phyloP scores from a whole-genome alignment of 2,329 filamentous ascomycete genomes.

The Daldinia eschscholtzii region DNA sequence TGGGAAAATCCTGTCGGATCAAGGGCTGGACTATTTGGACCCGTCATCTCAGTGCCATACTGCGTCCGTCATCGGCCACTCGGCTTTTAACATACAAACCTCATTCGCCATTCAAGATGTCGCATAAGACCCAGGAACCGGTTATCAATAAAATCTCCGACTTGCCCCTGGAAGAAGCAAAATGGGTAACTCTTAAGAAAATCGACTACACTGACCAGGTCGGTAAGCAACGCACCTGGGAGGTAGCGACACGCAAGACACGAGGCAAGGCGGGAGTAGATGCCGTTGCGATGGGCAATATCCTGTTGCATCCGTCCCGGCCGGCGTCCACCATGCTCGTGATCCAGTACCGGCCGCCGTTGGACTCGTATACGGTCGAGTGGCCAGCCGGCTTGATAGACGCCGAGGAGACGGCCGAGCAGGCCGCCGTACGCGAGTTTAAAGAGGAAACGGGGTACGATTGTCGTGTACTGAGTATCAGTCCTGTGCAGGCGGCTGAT shows the following conservation, averaged over 20 bases:
- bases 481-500: constrained; percentile 68
- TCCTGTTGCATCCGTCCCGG: constrained; percentile 63
- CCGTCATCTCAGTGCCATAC: not conserved
- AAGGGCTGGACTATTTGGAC: not conserved
- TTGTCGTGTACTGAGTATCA: constrained; percentile 61
- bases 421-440: constrained; percentile 66
- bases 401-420: constrained; percentile 63
- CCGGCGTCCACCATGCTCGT: constrained; percentile 63
- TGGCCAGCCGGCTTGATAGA: constrained; percentile 68
- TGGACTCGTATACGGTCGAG: constrained; percentile 66
- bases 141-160: constrained; percentile 61
- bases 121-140: constrained; percentile 58
- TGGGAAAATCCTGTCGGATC: not conserved
- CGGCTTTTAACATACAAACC: not conserved
- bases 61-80: not conserved
- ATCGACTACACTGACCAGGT: constrained; percentile 70
- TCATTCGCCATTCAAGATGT: constrained; percentile 50
- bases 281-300: constrained; percentile 72
- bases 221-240: constrained; percentile 68
- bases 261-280: constrained; percentile 68
- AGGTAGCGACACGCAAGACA: constrained; percentile 70
- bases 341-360: constrained; percentile 65
- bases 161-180: constrained; percentile 64
- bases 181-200: constrained; percentile 68
- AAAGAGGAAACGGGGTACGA: constrained; percentile 69